Evolutionary conservation across 2,329 filamentous ascomycete species (phyloP).

Genomic region (Podosphaera aphanis): DNA sequence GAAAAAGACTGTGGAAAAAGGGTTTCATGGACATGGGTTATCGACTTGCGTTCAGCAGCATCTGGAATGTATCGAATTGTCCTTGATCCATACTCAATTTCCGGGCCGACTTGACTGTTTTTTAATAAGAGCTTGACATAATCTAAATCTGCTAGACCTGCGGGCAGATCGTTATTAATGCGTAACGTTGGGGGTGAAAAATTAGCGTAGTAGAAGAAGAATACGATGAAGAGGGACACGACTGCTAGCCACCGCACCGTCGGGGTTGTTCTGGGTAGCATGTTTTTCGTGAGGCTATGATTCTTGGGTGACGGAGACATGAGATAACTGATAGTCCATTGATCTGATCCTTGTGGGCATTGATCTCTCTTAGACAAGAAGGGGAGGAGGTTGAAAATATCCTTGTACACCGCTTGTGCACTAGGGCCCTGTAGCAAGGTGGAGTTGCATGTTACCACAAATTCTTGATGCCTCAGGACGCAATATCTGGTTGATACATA

Average conservation of each 20-base stretch:
- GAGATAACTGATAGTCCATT: too few species aligned
- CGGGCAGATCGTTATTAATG: not conserved
- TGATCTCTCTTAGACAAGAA: too few species aligned
- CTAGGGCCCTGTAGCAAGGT: not conserved
- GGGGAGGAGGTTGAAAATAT: too few species aligned
- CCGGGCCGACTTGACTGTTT: conserved; percentile 9
- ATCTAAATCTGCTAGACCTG: conserved; percentile 5
- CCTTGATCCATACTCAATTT: conserved; percentile 13
- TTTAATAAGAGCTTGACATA: conserved; percentile 10
- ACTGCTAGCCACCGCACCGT: conserved; percentile 1
- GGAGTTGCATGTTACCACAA: not conserved
- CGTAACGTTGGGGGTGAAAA: not conserved
- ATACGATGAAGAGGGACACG: not conserved
- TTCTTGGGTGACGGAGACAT: not conserved
- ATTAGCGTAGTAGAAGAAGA: conserved; percentile 2
- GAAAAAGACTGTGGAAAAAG: conserved; percentile 10
- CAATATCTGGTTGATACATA: too few species aligned
- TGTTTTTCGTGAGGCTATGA: not conserved
- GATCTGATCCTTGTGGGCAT: not conserved
- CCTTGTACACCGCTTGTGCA: not conserved
- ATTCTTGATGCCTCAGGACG: not conserved
- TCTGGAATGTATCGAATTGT: conserved; percentile 13
- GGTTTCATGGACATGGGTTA: conserved; percentile 11
- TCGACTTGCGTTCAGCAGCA: conserved; percentile 7
- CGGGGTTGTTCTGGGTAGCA: conserved; percentile 2